These are phyloP conservation scores for Forsythia viridissima DNA, from an alignment of 257 asterid genomes.

Conservation along the genomic window DNA sequence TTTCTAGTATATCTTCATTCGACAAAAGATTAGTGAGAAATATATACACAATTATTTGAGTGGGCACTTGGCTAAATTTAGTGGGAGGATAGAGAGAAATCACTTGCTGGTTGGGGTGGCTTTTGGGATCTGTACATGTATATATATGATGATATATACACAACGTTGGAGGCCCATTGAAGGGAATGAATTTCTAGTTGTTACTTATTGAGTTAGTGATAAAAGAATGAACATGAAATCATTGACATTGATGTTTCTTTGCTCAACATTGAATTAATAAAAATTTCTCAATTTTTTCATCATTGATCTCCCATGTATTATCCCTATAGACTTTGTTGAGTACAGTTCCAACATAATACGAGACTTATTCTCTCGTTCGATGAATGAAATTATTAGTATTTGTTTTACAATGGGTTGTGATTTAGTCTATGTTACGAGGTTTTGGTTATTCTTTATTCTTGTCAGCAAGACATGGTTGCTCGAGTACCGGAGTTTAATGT, in stretches of 20 bases:
- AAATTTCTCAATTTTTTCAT: slow-evolving; percentile 10
- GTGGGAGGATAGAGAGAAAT: slow-evolving; percentile 25
- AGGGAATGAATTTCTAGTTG: slow-evolving; percentile 43
- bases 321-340: slow-evolving; percentile 15
- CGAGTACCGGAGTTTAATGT: no score
- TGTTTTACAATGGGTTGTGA: no score
- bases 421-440: no score
- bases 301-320: slow-evolving; percentile 17
- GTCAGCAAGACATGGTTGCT: not conserved
- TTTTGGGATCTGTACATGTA: slow-evolving; percentile 51
- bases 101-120: slow-evolving; percentile 37
- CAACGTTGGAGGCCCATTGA: slow-evolving; percentile 47
- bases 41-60: slow-evolving; percentile 35
- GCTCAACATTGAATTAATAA: slow-evolving; percentile 53
- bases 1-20: slow-evolving; percentile 24
- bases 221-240: slow-evolving; percentile 52
- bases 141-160: slow-evolving; percentile 50
- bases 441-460: not conserved
- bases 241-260: slow-evolving; percentile 46
- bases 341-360: slow-evolving; percentile 21
- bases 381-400: no score
- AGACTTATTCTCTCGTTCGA: slow-evolving; percentile 5
- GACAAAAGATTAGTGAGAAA: slow-evolving; percentile 43
- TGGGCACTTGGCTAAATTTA: slow-evolving; percentile 29
- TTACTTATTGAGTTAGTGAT: slow-evolving; percentile 40